Percentiles rank a stretch among this genome's conserved stretches.
Evolutionary conservation across 1,139 yeast genomes (phyloP).

Genomic region (Saccharomyces hybrid): DNA sequence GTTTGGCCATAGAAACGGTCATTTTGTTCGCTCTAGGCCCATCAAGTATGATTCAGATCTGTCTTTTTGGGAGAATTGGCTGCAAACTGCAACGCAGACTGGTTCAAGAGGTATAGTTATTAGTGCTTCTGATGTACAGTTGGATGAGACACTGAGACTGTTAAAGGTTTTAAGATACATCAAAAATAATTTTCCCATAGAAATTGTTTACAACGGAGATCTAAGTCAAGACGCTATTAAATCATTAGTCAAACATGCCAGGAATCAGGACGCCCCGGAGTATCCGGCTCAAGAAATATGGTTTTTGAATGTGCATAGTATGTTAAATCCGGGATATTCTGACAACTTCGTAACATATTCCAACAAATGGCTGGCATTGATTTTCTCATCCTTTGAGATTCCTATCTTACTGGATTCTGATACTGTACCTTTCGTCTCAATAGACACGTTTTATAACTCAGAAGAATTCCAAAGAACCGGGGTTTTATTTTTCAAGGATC

Average conservation of each 20-base stretch:
- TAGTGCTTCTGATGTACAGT: not conserved
- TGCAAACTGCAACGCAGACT: not conserved
- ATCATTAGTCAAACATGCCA: not conserved
- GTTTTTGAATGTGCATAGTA: not conserved
- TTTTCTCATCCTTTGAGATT: slow-evolving; percentile 45
- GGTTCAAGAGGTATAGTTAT: slow-evolving; percentile 4
- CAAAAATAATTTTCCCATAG: slow-evolving; percentile 2
- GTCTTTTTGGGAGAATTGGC: not conserved
- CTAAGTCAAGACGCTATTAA: not conserved
- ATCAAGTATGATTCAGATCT: not conserved
- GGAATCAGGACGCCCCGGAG: not conserved
- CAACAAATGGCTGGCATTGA: slow-evolving; percentile 42
- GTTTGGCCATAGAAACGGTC: not conserved
- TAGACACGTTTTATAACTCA: slow-evolving; percentile 15
- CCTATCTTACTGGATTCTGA: slow-evolving; percentile 47
- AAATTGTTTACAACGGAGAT: not conserved
- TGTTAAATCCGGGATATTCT: slow-evolving; percentile 1
- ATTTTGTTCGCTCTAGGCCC: not conserved
- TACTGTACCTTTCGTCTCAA: slow-evolving; percentile 39
- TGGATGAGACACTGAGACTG: not conserved
- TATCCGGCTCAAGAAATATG: not conserved
- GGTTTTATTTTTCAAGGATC: slow-evolving; percentile 40
- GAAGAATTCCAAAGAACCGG: slow-evolving; percentile 35
- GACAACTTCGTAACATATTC: slow-evolving; percentile 29
- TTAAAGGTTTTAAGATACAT: not conserved